Evolutionary conservation across 176 grass and related monocot genomes (phyloP).

Genomic region (Cenchrus fungigraminus): DNA sequence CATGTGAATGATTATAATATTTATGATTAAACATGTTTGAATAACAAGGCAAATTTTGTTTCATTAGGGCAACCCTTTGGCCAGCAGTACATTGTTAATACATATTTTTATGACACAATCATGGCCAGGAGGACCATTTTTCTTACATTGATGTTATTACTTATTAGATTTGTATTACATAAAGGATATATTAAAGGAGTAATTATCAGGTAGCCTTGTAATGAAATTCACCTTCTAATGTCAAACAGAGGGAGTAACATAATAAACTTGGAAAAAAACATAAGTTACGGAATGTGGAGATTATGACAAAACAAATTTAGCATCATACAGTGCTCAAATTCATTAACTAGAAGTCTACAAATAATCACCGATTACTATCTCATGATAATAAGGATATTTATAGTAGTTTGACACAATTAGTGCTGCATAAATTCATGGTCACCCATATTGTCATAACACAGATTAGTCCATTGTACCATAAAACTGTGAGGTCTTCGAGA

Average conservation of each 20-base stretch:
- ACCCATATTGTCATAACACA: neutral
- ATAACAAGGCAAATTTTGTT: neutral
- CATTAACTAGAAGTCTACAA: neutral
- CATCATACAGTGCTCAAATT: slow-evolving; percentile 14
- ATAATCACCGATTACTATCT: neutral
- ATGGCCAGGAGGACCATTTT: too few relatives aligned
- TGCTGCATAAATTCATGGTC: neutral
- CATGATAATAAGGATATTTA: slow-evolving; percentile 16
- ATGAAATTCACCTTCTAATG: neutral
- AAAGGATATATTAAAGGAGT: neutral
- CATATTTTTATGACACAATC: neutral
- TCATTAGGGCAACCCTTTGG: neutral
- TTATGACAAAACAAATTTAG: neutral
- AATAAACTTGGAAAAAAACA: neutral
- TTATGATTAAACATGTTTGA: neutral
- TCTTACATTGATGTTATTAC: neutral
- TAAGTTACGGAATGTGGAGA: neutral
- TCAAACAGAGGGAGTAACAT: neutral
- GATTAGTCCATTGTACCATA: neutral
- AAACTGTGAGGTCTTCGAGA: neutral
- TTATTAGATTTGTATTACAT: neutral
- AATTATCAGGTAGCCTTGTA: neutral
- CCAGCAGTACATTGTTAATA: neutral
- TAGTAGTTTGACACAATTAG: slow-evolving; percentile 1
- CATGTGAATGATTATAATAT: neutral